Base-by-base conservation (phyloP, 106 monocot species). In the Apostasia shenzhenica region DNA sequence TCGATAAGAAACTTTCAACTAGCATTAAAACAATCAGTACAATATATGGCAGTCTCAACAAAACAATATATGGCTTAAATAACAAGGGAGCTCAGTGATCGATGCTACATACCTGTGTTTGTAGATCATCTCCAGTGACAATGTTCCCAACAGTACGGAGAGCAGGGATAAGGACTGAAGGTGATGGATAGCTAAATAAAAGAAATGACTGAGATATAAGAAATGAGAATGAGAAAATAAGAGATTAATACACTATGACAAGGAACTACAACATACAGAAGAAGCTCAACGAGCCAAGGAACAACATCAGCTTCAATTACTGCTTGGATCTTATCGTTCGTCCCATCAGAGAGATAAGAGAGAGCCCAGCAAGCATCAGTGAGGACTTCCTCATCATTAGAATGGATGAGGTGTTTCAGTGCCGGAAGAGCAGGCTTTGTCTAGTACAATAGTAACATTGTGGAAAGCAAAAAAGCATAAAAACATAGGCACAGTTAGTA, bases 81-180 rank as follows among this genome's bases (percentile, higher is more conserved):
- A 26, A 26, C 26, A 26, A 26, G 26, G 26, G 26, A 26, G 26
- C 26, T 26, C 26, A 26, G 26, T 26, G 26, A 26, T 26, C 26
- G 10, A 0, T 6, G 52, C 10, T 70, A 48, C 46, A 48, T 79
- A 81, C 86, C 79, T 82, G 86, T 49, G 86, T 86, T 55, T 86
- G 86, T 39, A 77, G 6, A 71, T 86, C 86, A 82, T 86, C 86
- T 44, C 86, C 85, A 63, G 85, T 81, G 70, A 84, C 84, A 45
- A 84, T 84, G 59, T 85, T 85, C 52, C 81, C 85, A 64, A 81
- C 69, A 54, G 85, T 79, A 55, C 85, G 81, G 6, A 85, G 78
- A 59, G 85, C 81, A 69, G 85, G 85, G 57, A 82, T 81, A 55
- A 85, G 59, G 48, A 85, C 81, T 40, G 79, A 75, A 45, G 85